phyloP scores from a whole-genome alignment of 768 basidiomycete species.

The Boletus rubropictus region DNA sequence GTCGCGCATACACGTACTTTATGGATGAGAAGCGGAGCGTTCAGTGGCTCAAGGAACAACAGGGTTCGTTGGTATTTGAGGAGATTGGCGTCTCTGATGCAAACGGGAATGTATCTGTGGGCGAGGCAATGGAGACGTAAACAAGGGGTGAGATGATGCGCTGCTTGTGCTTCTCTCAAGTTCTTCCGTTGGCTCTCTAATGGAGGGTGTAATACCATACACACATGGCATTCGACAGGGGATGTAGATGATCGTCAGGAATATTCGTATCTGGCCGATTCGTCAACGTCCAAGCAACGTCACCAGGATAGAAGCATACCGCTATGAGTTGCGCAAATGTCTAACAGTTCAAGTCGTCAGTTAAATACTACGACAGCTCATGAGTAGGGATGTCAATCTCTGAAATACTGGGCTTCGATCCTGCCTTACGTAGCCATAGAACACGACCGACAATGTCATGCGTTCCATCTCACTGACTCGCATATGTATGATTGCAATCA shows the following conservation, averaged over 20 bases:
- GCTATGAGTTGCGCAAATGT: neutral
- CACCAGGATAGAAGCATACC: no score
- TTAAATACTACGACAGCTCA: neutral
- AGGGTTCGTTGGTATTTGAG: conserved; percentile 68
- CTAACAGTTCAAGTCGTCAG: neutral
- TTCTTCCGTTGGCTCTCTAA: neutral
- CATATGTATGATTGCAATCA: neutral
- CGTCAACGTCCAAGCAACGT: no score
- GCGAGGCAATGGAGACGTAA: conserved; percentile 34
- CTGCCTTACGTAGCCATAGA: neutral
- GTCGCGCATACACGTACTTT: conserved; percentile 82
- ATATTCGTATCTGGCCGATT: neutral
- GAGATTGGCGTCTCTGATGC: conserved; percentile 43
- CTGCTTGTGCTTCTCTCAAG: neutral
- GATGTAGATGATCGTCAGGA: neutral
- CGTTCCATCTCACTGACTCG: neutral
- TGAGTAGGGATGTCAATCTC: neutral
- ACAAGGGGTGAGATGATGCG: neutral
- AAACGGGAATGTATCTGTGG: conserved; percentile 26
- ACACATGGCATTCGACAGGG: neutral
- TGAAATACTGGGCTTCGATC: no score
- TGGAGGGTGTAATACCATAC: neutral
- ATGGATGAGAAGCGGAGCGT: conserved; percentile 91
- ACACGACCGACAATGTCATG: neutral
- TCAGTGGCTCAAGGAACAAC: conserved; percentile 85